Percentiles rank a stretch among this genome's conserved stretches.
phyloP scores from a whole-genome alignment of 1,284 basidiomycete genomes.

The Apiotrichum siamense region DNA sequence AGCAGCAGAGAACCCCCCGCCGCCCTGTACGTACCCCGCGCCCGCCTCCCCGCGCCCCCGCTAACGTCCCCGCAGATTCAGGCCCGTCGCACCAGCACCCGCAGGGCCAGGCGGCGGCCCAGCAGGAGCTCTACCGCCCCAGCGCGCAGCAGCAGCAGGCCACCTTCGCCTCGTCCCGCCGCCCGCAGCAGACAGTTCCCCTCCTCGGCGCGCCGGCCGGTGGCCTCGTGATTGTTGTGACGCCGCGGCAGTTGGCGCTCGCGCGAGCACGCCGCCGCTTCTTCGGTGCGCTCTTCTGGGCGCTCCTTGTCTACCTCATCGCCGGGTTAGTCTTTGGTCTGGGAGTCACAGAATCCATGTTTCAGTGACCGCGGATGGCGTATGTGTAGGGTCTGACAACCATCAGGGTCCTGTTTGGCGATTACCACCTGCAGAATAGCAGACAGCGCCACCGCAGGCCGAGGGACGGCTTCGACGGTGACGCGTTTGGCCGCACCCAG shows the following conservation, averaged over 20 bases:
- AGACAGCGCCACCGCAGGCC: background rate
- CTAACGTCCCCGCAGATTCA: background rate
- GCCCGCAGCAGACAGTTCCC: background rate
- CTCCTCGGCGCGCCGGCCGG: background rate
- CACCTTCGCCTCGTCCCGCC: background rate
- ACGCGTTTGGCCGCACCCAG: background rate
- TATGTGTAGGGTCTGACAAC: no score
- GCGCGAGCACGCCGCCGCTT: slow-evolving; percentile 38
- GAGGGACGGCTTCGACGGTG: background rate
- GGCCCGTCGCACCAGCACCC: background rate
- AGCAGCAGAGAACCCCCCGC: slow-evolving; percentile 1
- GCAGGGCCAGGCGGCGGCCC: no score
- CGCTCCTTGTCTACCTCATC: slow-evolving; percentile 39
- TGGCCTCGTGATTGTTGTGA: slow-evolving; percentile 2
- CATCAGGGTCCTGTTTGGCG: background rate
- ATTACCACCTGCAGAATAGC: background rate
- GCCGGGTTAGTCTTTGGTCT: slow-evolving; percentile 37
- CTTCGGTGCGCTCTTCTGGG: slow-evolving; percentile 41
- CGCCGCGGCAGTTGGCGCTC: slow-evolving; percentile 18
- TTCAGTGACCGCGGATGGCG: no score
- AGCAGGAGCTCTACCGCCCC: background rate
- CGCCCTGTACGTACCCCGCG: slow-evolving; percentile 4
- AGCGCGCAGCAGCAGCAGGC: background rate
- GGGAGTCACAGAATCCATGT: no score
- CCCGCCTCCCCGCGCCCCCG: background rate